A percentile compares a stretch with the other conserved stretches of the same genome.
Evolutionary conservation across 1,284 basidiomycete species (phyloP).

Genomic region (Marasmius oreades): DNA sequence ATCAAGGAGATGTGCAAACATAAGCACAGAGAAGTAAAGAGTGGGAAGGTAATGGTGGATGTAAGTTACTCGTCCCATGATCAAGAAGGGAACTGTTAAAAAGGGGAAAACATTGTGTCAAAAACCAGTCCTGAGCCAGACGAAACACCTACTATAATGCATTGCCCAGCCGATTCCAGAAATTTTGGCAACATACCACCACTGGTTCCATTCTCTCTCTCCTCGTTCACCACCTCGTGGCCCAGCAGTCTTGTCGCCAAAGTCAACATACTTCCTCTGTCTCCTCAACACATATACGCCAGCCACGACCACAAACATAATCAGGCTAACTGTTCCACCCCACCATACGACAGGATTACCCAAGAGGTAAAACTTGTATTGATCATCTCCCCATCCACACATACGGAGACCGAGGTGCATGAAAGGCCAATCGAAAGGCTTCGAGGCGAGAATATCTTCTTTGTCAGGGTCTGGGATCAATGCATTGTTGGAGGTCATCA

Average conservation of each 20-base stretch:
- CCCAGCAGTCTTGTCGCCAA: conserved; percentile 61
- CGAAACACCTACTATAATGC: conserved; percentile 68
- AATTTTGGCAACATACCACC: conserved; percentile 89
- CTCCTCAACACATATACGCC: conserved; percentile 76
- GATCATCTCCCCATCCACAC: conserved; percentile 93
- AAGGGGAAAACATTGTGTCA: conserved; percentile 4
- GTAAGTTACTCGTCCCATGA: conserved; percentile 95
- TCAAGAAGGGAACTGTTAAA: conserved; percentile 81
- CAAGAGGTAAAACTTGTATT: conserved; percentile 91
- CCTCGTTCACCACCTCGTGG: conserved; percentile 48
- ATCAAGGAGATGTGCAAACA: conserved; percentile 88
- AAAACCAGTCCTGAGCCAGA: neutral
- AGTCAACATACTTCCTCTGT: conserved; percentile 76
- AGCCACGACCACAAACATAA: conserved; percentile 52
- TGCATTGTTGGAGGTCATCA: conserved; percentile 99
- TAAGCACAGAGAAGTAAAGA: conserved; percentile 92
- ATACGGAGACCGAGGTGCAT: conserved; percentile 87
- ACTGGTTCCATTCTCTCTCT: conserved; percentile 88
- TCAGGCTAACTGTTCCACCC: conserved; percentile 70
- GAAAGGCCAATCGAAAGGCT: conserved; percentile 93
- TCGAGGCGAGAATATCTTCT: conserved; percentile 93
- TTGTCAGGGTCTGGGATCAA: conserved; percentile 97
- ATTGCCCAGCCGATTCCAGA: conserved; percentile 91
- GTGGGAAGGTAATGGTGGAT: conserved; percentile 95
- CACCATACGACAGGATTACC: conserved; percentile 95